phyloP scores from a whole-genome alignment of 2,329 filamentous ascomycete species.

The Verticillium klebahnii region DNA sequence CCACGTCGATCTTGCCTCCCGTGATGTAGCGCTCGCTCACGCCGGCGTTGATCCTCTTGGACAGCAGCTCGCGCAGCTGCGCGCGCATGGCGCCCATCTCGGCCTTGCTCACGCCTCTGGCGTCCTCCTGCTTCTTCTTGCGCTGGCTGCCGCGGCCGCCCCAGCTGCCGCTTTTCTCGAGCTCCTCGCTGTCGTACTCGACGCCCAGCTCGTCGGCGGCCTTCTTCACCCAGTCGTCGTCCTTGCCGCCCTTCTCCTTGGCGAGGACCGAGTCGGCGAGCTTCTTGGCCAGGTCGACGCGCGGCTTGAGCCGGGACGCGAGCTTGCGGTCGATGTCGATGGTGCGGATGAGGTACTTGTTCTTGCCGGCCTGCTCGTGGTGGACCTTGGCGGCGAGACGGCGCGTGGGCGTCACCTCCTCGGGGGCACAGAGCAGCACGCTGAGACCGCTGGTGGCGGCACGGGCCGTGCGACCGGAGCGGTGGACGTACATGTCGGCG shows the following conservation, averaged over 20 bases:
- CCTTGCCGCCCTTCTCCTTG: constrained; percentile 79
- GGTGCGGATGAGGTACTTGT: constrained; percentile 65
- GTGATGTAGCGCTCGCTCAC: constrained; percentile 86
- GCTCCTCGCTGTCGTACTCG: constrained; percentile 86
- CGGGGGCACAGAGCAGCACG: constrained; percentile 83
- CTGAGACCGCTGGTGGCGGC: constrained; percentile 73
- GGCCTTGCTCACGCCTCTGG: constrained; percentile 62
- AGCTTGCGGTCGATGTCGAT: constrained; percentile 80
- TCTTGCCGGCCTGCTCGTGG: constrained; percentile 45
- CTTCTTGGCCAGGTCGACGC: constrained; percentile 77
- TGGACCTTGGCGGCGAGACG: constrained; percentile 87
- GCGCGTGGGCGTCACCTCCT: constrained; percentile 81
- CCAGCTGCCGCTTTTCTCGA: constrained; percentile 59
- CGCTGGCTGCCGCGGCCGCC: constrained; percentile 68
- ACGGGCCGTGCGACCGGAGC: constrained; percentile 89
- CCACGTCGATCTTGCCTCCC: constrained; percentile 77
- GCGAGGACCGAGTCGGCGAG: constrained; percentile 79
- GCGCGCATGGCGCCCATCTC: constrained; percentile 67
- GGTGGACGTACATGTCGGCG: constrained; percentile 91
- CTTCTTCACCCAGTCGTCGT: constrained; percentile 77
- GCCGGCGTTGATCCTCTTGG: constrained; percentile 74
- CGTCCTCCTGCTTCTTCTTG: constrained; percentile 70
- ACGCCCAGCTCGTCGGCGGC: constrained; percentile 92
- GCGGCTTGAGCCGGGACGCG: constrained; percentile 68
- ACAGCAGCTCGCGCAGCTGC: constrained; percentile 67